These are phyloP conservation scores for Mrakia frigida DNA, from an alignment of 768 basidiomycete genomes.

Conservation along the genomic window DNA sequence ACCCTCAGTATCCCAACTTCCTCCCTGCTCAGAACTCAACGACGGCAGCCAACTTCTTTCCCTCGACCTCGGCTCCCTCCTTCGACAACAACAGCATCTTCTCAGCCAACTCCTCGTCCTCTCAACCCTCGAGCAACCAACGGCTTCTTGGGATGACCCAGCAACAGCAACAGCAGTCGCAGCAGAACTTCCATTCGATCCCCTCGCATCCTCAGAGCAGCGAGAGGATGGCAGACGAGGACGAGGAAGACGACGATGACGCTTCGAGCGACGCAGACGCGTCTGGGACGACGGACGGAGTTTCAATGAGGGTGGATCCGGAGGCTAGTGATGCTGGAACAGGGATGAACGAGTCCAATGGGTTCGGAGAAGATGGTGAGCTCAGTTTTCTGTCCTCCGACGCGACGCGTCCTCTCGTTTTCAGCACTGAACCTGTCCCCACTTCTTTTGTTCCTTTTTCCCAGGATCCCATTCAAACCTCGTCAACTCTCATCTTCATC, in stretches of 20 bases:
- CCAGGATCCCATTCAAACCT: background rate
- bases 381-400: no score
- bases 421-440: background rate
- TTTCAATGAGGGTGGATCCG: background rate
- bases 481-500: background rate
- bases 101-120: no score
- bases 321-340: no score
- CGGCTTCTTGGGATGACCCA: background rate
- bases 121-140: background rate
- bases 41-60: background rate
- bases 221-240: background rate
- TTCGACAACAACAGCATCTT: no score
- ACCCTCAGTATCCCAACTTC: background rate
- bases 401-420: background rate
- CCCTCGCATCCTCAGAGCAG: background rate
- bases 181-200: background rate
- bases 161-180: constrained; percentile 1
- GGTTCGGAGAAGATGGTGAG: background rate
- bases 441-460: background rate
- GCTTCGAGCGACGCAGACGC: background rate
- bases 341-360: background rate
- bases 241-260: background rate
- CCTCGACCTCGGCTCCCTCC: constrained; percentile 15
- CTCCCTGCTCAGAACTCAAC: background rate
- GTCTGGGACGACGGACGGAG: background rate